phyloP scores from a whole-genome alignment of 495 filamentous ascomycete genomes.

The Aspergillus cavernicola region DNA sequence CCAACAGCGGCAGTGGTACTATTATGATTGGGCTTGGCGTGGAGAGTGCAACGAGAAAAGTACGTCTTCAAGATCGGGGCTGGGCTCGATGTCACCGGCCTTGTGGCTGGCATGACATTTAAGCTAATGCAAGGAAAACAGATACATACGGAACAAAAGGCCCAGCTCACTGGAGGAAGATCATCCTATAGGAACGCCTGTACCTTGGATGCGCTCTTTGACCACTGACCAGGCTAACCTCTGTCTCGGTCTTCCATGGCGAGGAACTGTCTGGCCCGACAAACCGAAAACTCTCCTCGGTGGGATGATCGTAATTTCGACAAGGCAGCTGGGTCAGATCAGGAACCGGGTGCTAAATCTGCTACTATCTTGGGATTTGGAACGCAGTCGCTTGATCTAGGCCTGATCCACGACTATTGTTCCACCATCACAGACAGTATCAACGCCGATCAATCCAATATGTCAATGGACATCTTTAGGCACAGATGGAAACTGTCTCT shows the following conservation, averaged over 20 bases:
- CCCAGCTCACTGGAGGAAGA: constrained; percentile 1
- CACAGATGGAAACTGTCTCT: background rate
- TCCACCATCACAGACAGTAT: background rate
- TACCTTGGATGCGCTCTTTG: background rate
- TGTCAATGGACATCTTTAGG: background rate
- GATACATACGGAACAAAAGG: constrained; percentile 19
- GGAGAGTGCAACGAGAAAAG: constrained; percentile 15
- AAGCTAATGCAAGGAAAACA: constrained; percentile 29
- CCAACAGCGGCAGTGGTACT: background rate
- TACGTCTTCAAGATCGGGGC: constrained; percentile 13
- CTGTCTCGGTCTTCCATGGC: too few relatives aligned
- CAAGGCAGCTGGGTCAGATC: background rate
- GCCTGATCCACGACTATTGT: background rate
- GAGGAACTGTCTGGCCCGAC: background rate
- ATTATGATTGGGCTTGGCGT: background rate
- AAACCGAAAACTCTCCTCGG: background rate
- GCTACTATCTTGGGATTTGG: constrained; percentile 7
- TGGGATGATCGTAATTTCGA: background rate
- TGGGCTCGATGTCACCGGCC: constrained; percentile 12
- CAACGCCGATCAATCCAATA: constrained; percentile 4
- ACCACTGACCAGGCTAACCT: too few relatives aligned
- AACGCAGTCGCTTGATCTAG: background rate
- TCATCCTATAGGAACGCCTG: constrained; percentile 6
- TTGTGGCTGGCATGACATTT: constrained; percentile 21
- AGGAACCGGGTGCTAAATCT: background rate